Conservation (phyloP, 2,329 filamentous ascomycete genomes). For the Colletotrichum filicis region DNA sequence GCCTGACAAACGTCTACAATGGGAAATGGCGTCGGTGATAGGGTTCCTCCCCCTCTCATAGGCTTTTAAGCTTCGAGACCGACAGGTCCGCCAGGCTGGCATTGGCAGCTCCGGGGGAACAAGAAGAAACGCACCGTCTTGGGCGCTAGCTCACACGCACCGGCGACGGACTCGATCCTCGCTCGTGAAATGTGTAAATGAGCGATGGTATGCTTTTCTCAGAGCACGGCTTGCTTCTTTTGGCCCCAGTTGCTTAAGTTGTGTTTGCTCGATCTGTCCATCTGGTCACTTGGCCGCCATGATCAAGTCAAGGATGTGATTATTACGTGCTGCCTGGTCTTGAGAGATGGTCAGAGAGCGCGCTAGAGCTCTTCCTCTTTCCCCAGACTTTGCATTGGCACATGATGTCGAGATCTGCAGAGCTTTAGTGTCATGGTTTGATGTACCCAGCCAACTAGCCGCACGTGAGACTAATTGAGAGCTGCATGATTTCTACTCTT, state of each 20-base stretch:
- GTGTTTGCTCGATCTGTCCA: too few species aligned
- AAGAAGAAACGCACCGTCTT: too few species aligned
- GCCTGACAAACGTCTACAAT: not conserved
- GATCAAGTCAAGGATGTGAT: too few species aligned
- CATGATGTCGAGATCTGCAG: not conserved
- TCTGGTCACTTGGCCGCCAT: not conserved
- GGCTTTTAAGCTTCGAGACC: not conserved
- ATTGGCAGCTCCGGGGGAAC: not conserved
- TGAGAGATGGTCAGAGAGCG: not conserved
- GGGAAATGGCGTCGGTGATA: not conserved
- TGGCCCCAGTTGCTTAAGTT: too few species aligned
- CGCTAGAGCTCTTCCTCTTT: not conserved
- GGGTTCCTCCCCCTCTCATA: not conserved
- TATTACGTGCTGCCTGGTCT: not conserved
- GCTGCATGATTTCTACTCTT: not conserved
- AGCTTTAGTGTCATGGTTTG: not conserved
- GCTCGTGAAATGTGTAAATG: not conserved
- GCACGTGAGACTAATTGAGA: not conserved
- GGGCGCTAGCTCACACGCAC: not conserved
- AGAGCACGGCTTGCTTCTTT: not conserved
- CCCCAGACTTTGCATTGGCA: not conserved
- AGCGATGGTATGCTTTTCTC: not conserved
- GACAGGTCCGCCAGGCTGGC: not conserved
- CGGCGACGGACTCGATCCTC: not conserved
- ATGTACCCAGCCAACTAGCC: not conserved